phyloP scores from a whole-genome alignment of 805 yeast species.

The Kazachstania africana region DNA sequence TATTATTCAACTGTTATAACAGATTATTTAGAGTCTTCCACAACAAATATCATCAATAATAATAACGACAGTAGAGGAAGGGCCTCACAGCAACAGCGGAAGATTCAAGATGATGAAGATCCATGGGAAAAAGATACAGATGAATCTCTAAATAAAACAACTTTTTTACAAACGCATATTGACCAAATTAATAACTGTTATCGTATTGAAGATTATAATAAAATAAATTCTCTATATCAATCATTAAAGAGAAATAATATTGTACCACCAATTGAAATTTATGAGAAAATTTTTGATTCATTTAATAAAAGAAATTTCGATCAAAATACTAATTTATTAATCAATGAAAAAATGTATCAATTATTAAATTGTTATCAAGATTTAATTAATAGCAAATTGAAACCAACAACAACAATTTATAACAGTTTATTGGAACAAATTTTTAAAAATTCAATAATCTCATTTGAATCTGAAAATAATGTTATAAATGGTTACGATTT shows the following conservation, averaged over 20 bases:
- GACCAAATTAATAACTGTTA: constrained; percentile 22
- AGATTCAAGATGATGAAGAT: background rate
- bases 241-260: constrained; percentile 31
- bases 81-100: no score
- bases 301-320: constrained; percentile 38
- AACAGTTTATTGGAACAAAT: constrained; percentile 39
- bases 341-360: constrained; percentile 44
- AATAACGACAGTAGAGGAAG: background rate
- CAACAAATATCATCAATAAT: background rate
- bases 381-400: constrained; percentile 38
- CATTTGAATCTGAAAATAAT: constrained; percentile 26
- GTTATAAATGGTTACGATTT: constrained; percentile 35
- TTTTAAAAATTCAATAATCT: constrained; percentile 36
- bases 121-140: constrained; percentile 26
- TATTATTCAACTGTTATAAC: constrained; percentile 3
- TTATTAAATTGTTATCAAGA: constrained; percentile 60
- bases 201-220: constrained; percentile 21
- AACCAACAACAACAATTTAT: constrained; percentile 48
- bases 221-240: constrained; percentile 29
- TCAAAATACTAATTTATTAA: constrained; percentile 41
- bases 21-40: background rate
- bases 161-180: constrained; percentile 24
- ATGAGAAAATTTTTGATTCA: constrained; percentile 44
- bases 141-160: constrained; percentile 19
- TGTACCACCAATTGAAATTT: constrained; percentile 40